Conservation (phyloP, 2,329 filamentous ascomycete genomes). For the Fusarium chaquense region DNA sequence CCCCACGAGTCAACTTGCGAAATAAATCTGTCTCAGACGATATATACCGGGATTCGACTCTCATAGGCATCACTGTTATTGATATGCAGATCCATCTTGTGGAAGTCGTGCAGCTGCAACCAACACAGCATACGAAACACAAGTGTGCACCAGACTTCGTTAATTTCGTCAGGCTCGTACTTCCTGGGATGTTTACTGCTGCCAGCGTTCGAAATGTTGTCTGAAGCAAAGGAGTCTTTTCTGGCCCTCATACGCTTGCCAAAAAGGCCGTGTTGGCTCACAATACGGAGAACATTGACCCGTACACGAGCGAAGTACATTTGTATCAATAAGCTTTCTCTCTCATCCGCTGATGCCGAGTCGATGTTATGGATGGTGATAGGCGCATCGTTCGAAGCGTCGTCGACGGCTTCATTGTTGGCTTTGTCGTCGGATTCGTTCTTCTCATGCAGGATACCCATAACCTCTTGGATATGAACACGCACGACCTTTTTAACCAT, state of each 20-base stretch:
- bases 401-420: background rate
- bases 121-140: slow-evolving; percentile 56
- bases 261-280: slow-evolving; percentile 4
- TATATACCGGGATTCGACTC: slow-evolving; percentile 53
- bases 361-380: slow-evolving; percentile 32
- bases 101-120: slow-evolving; percentile 55
- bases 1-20: too few relatives aligned
- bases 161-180: background rate
- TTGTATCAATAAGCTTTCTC: slow-evolving; percentile 26
- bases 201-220: background rate
- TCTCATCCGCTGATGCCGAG: slow-evolving; percentile 23
- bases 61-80: slow-evolving; percentile 52
- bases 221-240: background rate
- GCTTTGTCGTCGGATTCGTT: background rate
- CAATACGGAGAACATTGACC: slow-evolving; percentile 11
- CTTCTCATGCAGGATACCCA: slow-evolving; percentile 25
- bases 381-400: background rate
- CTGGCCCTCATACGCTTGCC: slow-evolving; percentile 21
- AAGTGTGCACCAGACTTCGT: slow-evolving; percentile 51
- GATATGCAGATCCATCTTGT: slow-evolving; percentile 52
- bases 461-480: slow-evolving; percentile 33
- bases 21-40: slow-evolving; percentile 21
- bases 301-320: slow-evolving; percentile 34
- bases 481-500: slow-evolving; percentile 31
- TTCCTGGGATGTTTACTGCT: background rate